Evolutionary conservation across 2,329 filamentous ascomycete species (phyloP).

Genomic region (Alternaria sp.): DNA sequence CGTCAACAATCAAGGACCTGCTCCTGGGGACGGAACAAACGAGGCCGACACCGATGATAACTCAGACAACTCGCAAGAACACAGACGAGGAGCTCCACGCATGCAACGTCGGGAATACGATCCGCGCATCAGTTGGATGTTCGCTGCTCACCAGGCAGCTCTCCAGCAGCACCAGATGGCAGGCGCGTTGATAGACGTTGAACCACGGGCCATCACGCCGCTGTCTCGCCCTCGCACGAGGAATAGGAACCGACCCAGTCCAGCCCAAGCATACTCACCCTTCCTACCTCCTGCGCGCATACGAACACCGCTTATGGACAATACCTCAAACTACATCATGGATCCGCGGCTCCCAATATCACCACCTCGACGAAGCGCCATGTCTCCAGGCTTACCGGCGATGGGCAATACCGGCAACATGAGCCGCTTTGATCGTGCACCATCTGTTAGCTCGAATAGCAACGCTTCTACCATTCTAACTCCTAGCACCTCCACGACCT

Average conservation of each 20-base stretch:
- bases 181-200: conserved; percentile 47
- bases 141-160: conserved; percentile 52
- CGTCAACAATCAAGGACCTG: conserved; percentile 38
- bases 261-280: conserved; percentile 48
- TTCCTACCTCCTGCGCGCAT: conserved; percentile 47
- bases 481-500: conserved; percentile 41
- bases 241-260: conserved; percentile 51
- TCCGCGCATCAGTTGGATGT: conserved; percentile 54
- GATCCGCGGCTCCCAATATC: conserved; percentile 40
- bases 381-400: conserved; percentile 34
- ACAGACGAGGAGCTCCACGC: conserved; percentile 33
- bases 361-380: conserved; percentile 40
- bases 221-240: conserved; percentile 51
- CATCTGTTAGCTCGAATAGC: conserved; percentile 42
- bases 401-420: conserved; percentile 25
- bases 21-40: conserved; percentile 33
- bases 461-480: conserved; percentile 43
- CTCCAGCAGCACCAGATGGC: conserved; percentile 47
- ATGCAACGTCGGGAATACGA: conserved; percentile 50
- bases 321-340: conserved; percentile 35
- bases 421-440: conserved; percentile 34
- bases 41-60: conserved; percentile 52
- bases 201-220: conserved; percentile 51
- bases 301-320: conserved; percentile 48
- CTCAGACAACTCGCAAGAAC: conserved; percentile 51